Evolutionary conservation across 768 basidiomycete species (phyloP).

Genomic region (Rhizopogon roseolus): DNA sequence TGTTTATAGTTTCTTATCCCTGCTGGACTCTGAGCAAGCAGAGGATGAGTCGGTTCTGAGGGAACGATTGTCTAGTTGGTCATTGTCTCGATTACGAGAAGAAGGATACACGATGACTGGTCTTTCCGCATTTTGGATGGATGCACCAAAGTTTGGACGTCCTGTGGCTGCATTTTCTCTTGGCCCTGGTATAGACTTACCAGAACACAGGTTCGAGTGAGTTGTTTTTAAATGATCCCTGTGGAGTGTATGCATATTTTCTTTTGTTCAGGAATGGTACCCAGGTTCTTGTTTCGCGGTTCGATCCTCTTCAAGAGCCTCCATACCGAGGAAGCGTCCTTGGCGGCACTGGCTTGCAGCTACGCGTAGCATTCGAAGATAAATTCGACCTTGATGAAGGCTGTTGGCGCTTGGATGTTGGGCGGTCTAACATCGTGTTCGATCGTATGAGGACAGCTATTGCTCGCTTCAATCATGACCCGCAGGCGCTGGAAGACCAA

Average conservation of each 20-base stretch:
- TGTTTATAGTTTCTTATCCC: conserved; percentile 39
- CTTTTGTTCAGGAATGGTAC: conserved; percentile 56
- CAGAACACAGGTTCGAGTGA: conserved; percentile 69
- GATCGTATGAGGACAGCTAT: conserved; percentile 71
- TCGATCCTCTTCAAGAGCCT: conserved; percentile 56
- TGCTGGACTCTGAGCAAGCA: conserved; percentile 54
- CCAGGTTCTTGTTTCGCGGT: conserved; percentile 57
- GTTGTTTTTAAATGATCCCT: conserved; percentile 15
- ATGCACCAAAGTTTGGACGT: conserved; percentile 56
- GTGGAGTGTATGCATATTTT: conserved; percentile 1
- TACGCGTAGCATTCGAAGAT: conserved; percentile 57
- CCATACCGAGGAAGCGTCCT: conserved; percentile 54
- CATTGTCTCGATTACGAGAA: conserved; percentile 48
- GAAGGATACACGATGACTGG: conserved; percentile 72
- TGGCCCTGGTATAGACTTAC: conserved; percentile 59
- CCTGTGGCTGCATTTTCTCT: conserved; percentile 62
- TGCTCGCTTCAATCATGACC: conserved; percentile 48
- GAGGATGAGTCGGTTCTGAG: conserved; percentile 57
- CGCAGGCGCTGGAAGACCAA: conserved; percentile 32
- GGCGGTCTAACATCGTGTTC: conserved; percentile 58
- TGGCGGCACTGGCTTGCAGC: conserved; percentile 40
- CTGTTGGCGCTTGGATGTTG: conserved; percentile 68
- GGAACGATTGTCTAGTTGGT: conserved; percentile 67
- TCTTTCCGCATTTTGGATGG: conserved; percentile 65
- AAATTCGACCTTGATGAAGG: conserved; percentile 39